Base-by-base conservation (phyloP, 1,284 basidiomycete species). In the Cryptococcus floricola region DNA sequence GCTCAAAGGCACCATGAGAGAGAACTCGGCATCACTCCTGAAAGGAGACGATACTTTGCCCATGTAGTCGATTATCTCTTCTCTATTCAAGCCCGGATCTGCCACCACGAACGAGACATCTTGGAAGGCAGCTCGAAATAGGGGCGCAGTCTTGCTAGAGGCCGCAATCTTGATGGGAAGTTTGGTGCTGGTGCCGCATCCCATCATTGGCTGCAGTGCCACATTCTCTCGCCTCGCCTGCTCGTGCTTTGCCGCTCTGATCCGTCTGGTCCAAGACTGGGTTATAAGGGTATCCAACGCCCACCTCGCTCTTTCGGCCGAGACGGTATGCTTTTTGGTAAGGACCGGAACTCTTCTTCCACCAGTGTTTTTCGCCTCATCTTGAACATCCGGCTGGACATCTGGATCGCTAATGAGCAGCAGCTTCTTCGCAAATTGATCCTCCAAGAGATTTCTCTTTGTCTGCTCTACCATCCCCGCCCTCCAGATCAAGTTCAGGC, bases 1-100 rank as follows among this genome's bases (percentile, higher is more conserved):
- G 67, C 93, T 87, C 65, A 97, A 76, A 1, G 95, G 94, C 5
- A 97, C 76, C 57, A 97, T 81, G 31, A 97, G 80, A 12, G 89
- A 87, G 72, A 87, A 97, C 61, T 83, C 69, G 0, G 86, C 87
- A 49, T 85, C 81, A 58, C 84, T 69, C 43, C 93, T 77, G 75
- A 91, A 95, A 1, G 72, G 68, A 1, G 64, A 51, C 4, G 69
- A 75, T 5, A 70, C 65, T 5, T 68, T 63, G 28, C 71, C 65
- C 76, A 77, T 77, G 60, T 87, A 82, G 10, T 85, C 67, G 16
- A 94, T 78, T 34, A 74, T 58, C 43, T 70, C 64, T 2, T 81
- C 71, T 18, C 80, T 76, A 7, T 73, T 59, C 51, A 73, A 53
- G 2, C 74, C 62, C 1, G 91, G 89, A 13, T 80, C 81, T 1